Percentiles rank a stretch among this genome's conserved stretches.
These are phyloP conservation scores for Fusarium duplospermum DNA, from an alignment of 2,329 filamentous ascomycete genomes.

Conservation along the genomic window DNA sequence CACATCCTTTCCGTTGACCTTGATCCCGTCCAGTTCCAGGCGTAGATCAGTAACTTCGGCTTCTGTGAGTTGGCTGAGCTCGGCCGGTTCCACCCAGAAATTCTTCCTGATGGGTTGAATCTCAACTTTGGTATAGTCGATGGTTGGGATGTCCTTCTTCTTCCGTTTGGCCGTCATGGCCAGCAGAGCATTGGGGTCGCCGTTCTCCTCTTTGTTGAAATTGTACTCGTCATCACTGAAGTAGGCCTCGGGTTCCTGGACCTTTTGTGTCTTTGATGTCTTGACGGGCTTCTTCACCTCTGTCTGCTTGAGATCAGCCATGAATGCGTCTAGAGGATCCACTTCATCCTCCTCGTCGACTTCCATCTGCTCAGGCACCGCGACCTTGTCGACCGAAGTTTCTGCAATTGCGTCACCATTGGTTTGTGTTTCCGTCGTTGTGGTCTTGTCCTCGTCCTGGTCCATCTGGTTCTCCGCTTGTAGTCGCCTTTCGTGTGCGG, in stretches of 20 bases:
- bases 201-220: conserved; percentile 61
- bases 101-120: conserved; percentile 90
- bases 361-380: conserved; percentile 63
- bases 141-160: conserved; percentile 92
- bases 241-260: conserved; percentile 82
- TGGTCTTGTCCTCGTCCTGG: conserved; percentile 48
- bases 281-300: conserved; percentile 57
- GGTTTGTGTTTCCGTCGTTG: conserved; percentile 44
- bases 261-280: conserved; percentile 56
- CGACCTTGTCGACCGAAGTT: conserved; percentile 33
- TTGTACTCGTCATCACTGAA: conserved; percentile 86
- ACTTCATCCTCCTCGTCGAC: conserved; percentile 74
- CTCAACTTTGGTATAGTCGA: conserved; percentile 88
- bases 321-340: conserved; percentile 97
- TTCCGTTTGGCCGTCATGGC: conserved; percentile 76
- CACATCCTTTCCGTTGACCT: conserved; percentile 87
- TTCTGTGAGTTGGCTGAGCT: conserved; percentile 84
- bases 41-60: conserved; percentile 85
- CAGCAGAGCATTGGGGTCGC: conserved; percentile 61
- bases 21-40: conserved; percentile 93
- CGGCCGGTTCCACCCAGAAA: conserved; percentile 92
- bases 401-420: conserved; percentile 44
- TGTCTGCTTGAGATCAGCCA: conserved; percentile 75
- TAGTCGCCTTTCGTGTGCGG: conserved; percentile 83
- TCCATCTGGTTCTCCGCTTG: conserved; percentile 64